Evolutionary conservation across 2,329 filamentous ascomycete genomes (phyloP), one percentile per base, ranked within the genome.

Genomic region (Cladosporium colombiae): DNA sequence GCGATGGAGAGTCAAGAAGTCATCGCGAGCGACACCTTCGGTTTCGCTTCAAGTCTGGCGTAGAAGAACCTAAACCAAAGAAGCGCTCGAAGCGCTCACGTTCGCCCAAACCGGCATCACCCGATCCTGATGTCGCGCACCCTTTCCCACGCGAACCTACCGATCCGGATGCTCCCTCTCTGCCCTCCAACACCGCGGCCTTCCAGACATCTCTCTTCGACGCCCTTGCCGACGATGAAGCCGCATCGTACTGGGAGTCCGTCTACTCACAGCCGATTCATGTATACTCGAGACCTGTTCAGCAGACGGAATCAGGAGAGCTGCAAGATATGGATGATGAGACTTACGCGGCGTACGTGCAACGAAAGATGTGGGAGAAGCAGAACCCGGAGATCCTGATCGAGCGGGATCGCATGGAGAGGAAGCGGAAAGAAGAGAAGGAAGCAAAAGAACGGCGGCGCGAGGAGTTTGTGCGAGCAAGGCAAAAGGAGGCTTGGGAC

Each of bases 221-320:
- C 77, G 95, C 95, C 35, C 89, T 99, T 78, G 94, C 93, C 44
- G 95, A 99, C 78, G 94, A 98, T 75, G 95, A 99, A 79, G 95
- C 94, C 56, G 95, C 95, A 1, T 86, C 88, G 8, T 99, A 95
- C 81, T 99, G 95, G 95, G 90, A 97, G 77, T 87, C 88, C 18
- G 91, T 99, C n/a, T 99, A 98, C 78, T 93, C 93, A 0, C 94
- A 98, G 76, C 94, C 95, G 0, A 90, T 98, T 59, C 93, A 97
- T 78, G 86, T 88, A 7, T 97, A 96, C 75, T 76, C 87, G 3
- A 96, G 96, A 74, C 78, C 86, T 0, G 33, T 44, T 2, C 82
- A 83, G 0, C 85, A 68, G 78, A 88, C 73, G 62, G 80, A 69
- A 60, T 79, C 71, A 46, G 86, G 85, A 18, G 82, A 84, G 66